phyloP scores from a whole-genome alignment of 2,329 filamentous ascomycete species.

The Cephalotrichum gorgonifer region DNA sequence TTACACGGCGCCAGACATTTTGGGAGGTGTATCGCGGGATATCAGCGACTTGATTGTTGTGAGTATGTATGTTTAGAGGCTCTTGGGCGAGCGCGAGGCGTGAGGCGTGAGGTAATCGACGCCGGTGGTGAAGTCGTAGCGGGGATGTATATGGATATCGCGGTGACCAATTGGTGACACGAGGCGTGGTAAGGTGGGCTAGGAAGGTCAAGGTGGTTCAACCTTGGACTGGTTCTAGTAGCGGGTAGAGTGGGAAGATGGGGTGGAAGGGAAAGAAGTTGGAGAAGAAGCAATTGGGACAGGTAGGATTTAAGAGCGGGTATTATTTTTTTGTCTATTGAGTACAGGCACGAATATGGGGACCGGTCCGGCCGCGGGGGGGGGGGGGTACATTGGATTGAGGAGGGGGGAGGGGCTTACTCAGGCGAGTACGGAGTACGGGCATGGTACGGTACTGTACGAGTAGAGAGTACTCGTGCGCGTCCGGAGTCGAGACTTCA shows the following conservation, averaged over 20 bases:
- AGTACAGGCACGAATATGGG: background rate
- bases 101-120: background rate
- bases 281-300: background rate
- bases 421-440: no score
- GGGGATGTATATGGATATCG: background rate
- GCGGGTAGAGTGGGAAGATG: background rate
- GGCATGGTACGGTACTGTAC: no score
- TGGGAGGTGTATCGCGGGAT: slow-evolving; percentile 17
- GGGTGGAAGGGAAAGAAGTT: slow-evolving; percentile 4
- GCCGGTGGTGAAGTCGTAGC: background rate
- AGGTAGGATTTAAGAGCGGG: slow-evolving; percentile 4
- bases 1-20: slow-evolving; percentile 61
- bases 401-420: slow-evolving; percentile 4
- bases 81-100: background rate
- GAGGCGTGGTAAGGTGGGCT: background rate
- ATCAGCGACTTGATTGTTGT: background rate
- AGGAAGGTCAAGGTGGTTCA: background rate
- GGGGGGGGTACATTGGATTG: no score
- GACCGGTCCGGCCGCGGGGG: slow-evolving; percentile 4
- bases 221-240: background rate
- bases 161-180: background rate
- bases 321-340: slow-evolving; percentile 4
- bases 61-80: background rate
- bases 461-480: no score
- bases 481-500: background rate